These are phyloP conservation scores for Termitomyces sp. DNA, from an alignment of 768 basidiomycete species.

Conservation along the genomic window DNA sequence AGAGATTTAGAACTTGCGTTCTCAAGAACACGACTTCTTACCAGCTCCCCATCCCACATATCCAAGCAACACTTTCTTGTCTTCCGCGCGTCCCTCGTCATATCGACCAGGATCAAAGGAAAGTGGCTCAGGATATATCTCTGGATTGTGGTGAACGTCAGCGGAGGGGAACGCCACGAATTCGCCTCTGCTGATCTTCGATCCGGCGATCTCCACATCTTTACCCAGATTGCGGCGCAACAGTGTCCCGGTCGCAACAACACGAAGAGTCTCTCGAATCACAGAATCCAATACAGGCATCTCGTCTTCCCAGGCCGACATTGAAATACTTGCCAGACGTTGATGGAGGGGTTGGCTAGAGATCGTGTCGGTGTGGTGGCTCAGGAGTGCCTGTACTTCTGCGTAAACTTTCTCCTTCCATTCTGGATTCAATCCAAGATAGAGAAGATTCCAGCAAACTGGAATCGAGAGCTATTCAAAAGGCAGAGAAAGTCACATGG, in stretches of 20 bases:
- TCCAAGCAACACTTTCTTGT: constrained; percentile 27
- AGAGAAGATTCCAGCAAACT: constrained; percentile 36
- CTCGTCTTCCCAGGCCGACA: constrained; percentile 36
- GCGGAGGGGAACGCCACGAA: constrained; percentile 30
- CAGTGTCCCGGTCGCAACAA: constrained; percentile 23
- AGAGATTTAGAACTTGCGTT: not conserved
- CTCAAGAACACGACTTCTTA: constrained; percentile 6
- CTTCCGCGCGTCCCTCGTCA: constrained; percentile 28
- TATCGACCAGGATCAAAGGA: constrained; percentile 34
- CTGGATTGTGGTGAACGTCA: constrained; percentile 32
- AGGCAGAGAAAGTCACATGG: not conserved
- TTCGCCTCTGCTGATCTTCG: constrained; percentile 26
- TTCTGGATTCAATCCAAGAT: constrained; percentile 26
- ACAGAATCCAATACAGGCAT: constrained; percentile 34
- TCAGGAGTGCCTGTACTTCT: constrained; percentile 29
- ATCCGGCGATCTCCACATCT: constrained; percentile 24
- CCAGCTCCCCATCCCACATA: constrained; percentile 41
- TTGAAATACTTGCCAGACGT: constrained; percentile 31
- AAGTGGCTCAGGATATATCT: constrained; percentile 31
- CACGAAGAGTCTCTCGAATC: constrained; percentile 36
- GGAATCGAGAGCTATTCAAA: not conserved
- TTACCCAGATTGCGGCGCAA: constrained; percentile 32
- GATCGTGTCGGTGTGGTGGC: constrained; percentile 22
- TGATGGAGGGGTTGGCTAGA: constrained; percentile 24
- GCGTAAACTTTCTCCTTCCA: constrained; percentile 29